phyloP scores from a whole-genome alignment of 2,329 filamentous ascomycete species.

The Davidsoniella neocaledoniae region DNA sequence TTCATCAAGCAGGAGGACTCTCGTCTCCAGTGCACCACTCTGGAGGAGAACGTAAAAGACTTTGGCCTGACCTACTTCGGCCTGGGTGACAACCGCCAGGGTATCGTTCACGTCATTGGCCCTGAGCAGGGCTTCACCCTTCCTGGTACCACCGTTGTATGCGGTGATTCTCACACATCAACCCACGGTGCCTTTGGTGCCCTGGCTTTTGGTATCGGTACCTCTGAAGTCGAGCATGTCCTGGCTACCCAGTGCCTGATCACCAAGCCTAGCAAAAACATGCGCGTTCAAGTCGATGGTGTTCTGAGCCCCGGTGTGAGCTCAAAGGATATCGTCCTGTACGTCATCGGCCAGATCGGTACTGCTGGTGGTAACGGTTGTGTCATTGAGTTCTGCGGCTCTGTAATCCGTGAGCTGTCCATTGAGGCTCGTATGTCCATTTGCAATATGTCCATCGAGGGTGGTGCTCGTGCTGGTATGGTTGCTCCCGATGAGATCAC shows the following conservation, averaged over 20 bases:
- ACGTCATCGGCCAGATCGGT: constrained; percentile 85
- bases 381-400: constrained; percentile 95
- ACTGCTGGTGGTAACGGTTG: constrained; percentile 88
- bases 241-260: constrained; percentile 91
- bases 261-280: constrained; percentile 93
- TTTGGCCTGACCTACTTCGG: constrained; percentile 97
- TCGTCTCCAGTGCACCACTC: constrained; percentile 79
- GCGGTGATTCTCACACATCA: constrained; percentile 94
- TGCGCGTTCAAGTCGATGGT: constrained; percentile 91
- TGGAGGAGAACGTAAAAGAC: constrained; percentile 94
- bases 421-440: constrained; percentile 99
- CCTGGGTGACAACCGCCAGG: constrained; percentile 87
- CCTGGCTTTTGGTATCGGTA: constrained; percentile 92
- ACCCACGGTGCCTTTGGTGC: constrained; percentile 94
- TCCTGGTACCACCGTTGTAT: constrained; percentile 90
- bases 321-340: constrained; percentile 87
- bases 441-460: constrained; percentile 99
- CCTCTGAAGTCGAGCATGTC: constrained; percentile 96
- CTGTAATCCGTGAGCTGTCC: constrained; percentile 72
- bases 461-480: constrained; percentile 88
- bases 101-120: constrained; percentile 96
- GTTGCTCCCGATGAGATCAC: constrained; percentile 87
- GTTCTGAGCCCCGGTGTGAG: constrained; percentile 79
- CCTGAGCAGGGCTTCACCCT: constrained; percentile 98
- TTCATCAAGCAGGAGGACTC: constrained; percentile 95